Conservation (phyloP, 257 asterid genomes). For the Gardenia jasminoides region DNA sequence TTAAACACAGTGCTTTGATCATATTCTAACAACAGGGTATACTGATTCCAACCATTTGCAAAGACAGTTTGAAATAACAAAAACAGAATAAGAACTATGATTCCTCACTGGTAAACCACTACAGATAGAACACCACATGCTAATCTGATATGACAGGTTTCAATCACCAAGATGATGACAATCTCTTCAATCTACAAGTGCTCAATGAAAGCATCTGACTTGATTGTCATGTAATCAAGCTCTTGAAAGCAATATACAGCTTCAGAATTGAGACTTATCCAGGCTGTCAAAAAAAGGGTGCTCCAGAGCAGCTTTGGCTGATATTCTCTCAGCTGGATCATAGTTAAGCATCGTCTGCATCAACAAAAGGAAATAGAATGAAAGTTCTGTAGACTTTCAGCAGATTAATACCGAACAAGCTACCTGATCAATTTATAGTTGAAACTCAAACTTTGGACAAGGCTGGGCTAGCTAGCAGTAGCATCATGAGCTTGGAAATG, state of each 20-base stretch:
- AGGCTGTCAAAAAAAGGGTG: slow-evolving; percentile 85
- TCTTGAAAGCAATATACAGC: slow-evolving; percentile 1
- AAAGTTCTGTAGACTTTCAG: background rate
- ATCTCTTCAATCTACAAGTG: slow-evolving; percentile 12
- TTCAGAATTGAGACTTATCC: slow-evolving; percentile 85
- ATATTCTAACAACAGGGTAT: too few species aligned
- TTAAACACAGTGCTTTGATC: too few species aligned
- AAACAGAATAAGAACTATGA: background rate
- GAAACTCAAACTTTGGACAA: background rate
- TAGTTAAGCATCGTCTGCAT: slow-evolving; percentile 79
- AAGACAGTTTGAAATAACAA: background rate
- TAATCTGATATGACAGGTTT: slow-evolving; percentile 1
- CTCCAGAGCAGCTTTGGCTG: slow-evolving; percentile 88
- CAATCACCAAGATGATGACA: slow-evolving; percentile 64
- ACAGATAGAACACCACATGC: background rate
- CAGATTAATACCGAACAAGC: too few species aligned
- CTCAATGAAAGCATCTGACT: background rate
- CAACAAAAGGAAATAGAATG: slow-evolving; percentile 18
- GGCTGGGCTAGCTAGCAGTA: background rate
- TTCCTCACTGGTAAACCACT: background rate
- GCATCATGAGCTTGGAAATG: background rate
- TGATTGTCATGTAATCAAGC: background rate
- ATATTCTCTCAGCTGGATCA: slow-evolving; percentile 84
- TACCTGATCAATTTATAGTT: background rate
- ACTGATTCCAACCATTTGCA: too few species aligned